Percentiles rank a stretch among this genome's conserved stretches.
These are phyloP conservation scores for Trichomonascaceae sp. DNA, from an alignment of 1,139 yeast genomes.

Conservation along the genomic window DNA sequence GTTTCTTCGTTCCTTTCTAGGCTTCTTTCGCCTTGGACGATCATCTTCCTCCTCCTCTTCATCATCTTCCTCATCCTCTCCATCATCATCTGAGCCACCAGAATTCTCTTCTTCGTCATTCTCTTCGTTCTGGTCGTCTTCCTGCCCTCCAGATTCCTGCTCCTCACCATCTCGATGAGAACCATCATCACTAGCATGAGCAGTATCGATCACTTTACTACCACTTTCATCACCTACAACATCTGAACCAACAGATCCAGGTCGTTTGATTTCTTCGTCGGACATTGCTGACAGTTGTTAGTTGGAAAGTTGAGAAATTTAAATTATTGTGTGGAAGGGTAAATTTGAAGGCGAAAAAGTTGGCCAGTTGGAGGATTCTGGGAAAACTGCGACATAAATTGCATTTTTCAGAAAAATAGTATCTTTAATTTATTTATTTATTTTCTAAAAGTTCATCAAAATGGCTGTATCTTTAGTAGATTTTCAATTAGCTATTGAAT, in stretches of 20 bases:
- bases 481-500: conserved; percentile 11
- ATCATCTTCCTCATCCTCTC: conserved; percentile 27
- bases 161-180: conserved; percentile 25
- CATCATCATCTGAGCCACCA: conserved; percentile 27
- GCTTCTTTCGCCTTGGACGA: conserved; percentile 51
- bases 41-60: conserved; percentile 27
- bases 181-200: conserved; percentile 15
- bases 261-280: conserved; percentile 1
- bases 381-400: not conserved
- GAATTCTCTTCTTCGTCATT: conserved; percentile 25
- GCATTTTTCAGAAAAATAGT: not conserved
- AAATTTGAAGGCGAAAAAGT: not conserved
- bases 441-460: not conserved
- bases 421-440: not conserved
- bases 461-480: not conserved
- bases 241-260: not conserved
- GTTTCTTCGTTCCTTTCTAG: conserved; percentile 67
- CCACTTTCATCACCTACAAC: not conserved
- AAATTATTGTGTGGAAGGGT: not conserved
- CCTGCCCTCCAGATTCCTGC: conserved; percentile 24
- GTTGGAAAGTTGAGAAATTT: not conserved
- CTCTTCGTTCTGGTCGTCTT: too few relatives aligned
- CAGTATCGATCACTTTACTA: conserved; percentile 1
- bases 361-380: not conserved
- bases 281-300: conserved; percentile 1